phyloP scores from a whole-genome alignment of 371 early-diverging fungal genomes.

The Mucor irregularis region DNA sequence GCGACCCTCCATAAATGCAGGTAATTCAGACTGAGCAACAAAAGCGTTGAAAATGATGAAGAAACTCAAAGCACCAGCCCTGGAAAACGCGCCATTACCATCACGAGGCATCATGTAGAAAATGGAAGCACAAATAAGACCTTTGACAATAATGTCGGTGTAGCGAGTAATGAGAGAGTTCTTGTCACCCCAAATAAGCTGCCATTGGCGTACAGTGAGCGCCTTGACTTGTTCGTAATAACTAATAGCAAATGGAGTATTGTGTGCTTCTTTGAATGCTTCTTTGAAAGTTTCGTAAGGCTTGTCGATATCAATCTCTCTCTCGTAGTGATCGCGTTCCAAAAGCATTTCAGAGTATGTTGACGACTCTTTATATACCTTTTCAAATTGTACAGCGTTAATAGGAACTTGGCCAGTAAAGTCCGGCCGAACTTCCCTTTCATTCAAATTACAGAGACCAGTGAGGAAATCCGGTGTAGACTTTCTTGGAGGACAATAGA shows the following conservation, averaged over 20 bases:
- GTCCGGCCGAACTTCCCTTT: slow-evolving; percentile 58
- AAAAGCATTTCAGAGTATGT: slow-evolving; percentile 28
- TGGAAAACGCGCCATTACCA: slow-evolving; percentile 65
- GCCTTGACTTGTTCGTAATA: slow-evolving; percentile 58
- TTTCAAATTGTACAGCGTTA: slow-evolving; percentile 51
- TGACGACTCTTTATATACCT: slow-evolving; percentile 33
- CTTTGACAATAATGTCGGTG: slow-evolving; percentile 61
- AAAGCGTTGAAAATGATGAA: slow-evolving; percentile 61
- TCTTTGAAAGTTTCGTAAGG: slow-evolving; percentile 50
- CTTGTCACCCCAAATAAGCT: slow-evolving; percentile 45
- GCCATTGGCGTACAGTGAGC: slow-evolving; percentile 60
- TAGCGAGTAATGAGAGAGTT: slow-evolving; percentile 56
- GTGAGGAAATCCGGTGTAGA: slow-evolving; percentile 78
- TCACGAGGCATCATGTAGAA: slow-evolving; percentile 59
- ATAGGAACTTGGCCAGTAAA: slow-evolving; percentile 49
- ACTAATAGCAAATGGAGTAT: slow-evolving; percentile 59
- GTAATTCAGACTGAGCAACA: slow-evolving; percentile 57
- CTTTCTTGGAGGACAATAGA: slow-evolving; percentile 69
- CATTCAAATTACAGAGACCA: slow-evolving; percentile 62
- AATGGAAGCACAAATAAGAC: slow-evolving; percentile 69
- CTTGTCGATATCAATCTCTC: slow-evolving; percentile 22
- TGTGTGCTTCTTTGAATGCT: slow-evolving; percentile 50
- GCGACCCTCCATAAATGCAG: slow-evolving; percentile 61
- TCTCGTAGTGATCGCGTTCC: slow-evolving; percentile 44
- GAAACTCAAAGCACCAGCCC: slow-evolving; percentile 72